Conservation (phyloP, 441 rosid genomes). For the Populus trichocarpa region DNA sequence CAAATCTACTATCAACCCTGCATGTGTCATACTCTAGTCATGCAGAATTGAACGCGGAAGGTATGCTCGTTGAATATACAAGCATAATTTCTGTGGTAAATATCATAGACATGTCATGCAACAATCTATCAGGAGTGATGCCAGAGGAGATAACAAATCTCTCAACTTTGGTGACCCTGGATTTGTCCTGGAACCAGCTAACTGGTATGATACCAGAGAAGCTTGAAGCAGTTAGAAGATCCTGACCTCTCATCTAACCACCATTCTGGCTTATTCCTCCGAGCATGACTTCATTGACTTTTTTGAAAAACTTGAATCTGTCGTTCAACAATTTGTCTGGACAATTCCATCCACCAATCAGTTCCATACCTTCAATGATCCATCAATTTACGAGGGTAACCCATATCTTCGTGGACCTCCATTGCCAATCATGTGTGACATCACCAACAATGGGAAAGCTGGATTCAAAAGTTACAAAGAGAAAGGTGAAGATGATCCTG, state of each 20-base stretch:
- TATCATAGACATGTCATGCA: constrained; percentile 25
- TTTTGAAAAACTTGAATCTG: constrained; percentile 26
- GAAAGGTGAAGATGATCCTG: neutral
- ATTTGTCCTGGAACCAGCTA: constrained; percentile 25
- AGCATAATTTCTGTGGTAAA: constrained; percentile 15
- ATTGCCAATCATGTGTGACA: neutral
- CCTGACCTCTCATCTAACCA: constrained; percentile 21
- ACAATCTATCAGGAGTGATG: constrained; percentile 10
- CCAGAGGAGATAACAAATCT: constrained; percentile 15
- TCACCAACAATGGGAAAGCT: neutral
- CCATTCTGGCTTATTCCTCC: constrained; percentile 25
- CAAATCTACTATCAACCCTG: neutral
- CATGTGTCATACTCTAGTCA: constrained; percentile 4
- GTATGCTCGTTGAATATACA: constrained; percentile 8
- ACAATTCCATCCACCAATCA: constrained; percentile 18
- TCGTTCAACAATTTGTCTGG: constrained; percentile 25
- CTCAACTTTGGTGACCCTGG: constrained; percentile 14
- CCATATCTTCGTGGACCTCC: neutral
- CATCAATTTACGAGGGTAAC: constrained; percentile 12
- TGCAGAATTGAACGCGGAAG: neutral
- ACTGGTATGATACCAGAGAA: constrained; percentile 17
- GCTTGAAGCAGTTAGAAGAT: constrained; percentile 10
- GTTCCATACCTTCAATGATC: constrained; percentile 16
- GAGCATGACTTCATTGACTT: constrained; percentile 19
- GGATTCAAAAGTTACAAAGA: neutral